phyloP scores from a whole-genome alignment of 306 rosid species.

The Casuarina equisetifolia region DNA sequence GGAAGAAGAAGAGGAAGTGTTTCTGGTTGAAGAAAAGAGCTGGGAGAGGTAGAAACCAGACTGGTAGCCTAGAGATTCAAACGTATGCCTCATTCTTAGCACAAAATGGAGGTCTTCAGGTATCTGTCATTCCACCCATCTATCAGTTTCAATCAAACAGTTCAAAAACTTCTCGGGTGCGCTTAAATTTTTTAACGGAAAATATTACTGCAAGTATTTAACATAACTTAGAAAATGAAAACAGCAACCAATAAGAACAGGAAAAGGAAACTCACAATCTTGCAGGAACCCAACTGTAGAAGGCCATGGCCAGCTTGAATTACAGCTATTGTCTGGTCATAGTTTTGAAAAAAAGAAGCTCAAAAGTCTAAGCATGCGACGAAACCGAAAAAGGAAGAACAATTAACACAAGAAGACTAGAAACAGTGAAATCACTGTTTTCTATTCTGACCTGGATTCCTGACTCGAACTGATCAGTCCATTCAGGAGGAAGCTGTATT shows the following conservation, averaged over 20 bases:
- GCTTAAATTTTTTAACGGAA: neutral
- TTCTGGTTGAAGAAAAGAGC: slow-evolving; percentile 87
- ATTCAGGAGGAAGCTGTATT: slow-evolving; percentile 97
- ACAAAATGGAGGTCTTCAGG: slow-evolving; percentile 97
- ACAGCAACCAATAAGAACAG: neutral
- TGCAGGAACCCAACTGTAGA: slow-evolving; percentile 98
- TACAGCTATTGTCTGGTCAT: slow-evolving; percentile 90
- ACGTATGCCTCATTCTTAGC: slow-evolving; percentile 99
- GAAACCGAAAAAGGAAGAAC: slow-evolving; percentile 8
- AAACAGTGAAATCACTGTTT: slow-evolving; percentile 20
- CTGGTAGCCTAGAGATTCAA: slow-evolving; percentile 93
- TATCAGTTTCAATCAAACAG: neutral
- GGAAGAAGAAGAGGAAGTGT: slow-evolving; percentile 56
- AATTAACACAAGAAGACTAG: slow-evolving; percentile 9
- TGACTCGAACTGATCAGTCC: slow-evolving; percentile 98
- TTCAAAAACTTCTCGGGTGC: slow-evolving; percentile 16
- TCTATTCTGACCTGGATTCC: slow-evolving; percentile 87
- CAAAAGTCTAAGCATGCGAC: neutral
- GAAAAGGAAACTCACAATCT: slow-evolving; percentile 66
- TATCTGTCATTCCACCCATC: slow-evolving; percentile 47
- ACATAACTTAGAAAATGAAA: neutral
- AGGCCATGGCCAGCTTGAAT: slow-evolving; percentile 99
- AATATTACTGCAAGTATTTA: neutral
- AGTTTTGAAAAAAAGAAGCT: slow-evolving; percentile 15
- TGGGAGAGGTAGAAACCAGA: slow-evolving; percentile 93